Evolutionary conservation across 2,329 filamentous ascomycete species (phyloP).

Genomic region (Neonectria ditissima): DNA sequence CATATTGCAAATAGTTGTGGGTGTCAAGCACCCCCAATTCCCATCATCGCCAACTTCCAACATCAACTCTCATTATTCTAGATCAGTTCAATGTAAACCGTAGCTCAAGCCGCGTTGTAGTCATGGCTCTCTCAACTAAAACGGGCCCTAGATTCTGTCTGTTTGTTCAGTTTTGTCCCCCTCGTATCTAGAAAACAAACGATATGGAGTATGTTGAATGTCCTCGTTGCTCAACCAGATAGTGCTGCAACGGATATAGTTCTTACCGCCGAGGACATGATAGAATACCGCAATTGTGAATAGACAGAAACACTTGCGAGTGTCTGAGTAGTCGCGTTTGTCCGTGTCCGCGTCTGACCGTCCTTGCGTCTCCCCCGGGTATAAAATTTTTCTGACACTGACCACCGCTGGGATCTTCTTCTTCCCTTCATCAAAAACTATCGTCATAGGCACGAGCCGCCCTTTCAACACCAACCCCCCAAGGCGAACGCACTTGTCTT

Average conservation of each 20-base stretch:
- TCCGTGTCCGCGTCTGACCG: not conserved
- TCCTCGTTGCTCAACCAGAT: not conserved
- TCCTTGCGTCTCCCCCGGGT: not conserved
- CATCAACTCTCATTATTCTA: not conserved
- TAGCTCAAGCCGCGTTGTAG: not conserved
- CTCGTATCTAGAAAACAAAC: too few relatives aligned
- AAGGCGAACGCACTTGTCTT: not conserved
- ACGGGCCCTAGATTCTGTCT: not conserved
- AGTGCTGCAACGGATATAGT: not conserved
- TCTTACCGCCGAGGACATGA: not conserved
- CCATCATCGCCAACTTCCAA: not conserved
- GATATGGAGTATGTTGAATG: not conserved
- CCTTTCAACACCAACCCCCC: not conserved
- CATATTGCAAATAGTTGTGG: not conserved
- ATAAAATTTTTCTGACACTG: not conserved
- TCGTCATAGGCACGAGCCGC: not conserved
- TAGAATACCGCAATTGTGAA: not conserved
- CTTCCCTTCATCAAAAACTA: not conserved
- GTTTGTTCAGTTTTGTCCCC: not conserved
- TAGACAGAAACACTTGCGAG: not conserved
- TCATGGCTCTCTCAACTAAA: not conserved
- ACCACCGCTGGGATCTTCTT: not conserved
- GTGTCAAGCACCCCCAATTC: not conserved
- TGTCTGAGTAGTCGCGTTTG: not conserved
- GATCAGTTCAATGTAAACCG: not conserved